Base-by-base conservation (phyloP, 1,284 basidiomycete species). In the Mycena sp. region DNA sequence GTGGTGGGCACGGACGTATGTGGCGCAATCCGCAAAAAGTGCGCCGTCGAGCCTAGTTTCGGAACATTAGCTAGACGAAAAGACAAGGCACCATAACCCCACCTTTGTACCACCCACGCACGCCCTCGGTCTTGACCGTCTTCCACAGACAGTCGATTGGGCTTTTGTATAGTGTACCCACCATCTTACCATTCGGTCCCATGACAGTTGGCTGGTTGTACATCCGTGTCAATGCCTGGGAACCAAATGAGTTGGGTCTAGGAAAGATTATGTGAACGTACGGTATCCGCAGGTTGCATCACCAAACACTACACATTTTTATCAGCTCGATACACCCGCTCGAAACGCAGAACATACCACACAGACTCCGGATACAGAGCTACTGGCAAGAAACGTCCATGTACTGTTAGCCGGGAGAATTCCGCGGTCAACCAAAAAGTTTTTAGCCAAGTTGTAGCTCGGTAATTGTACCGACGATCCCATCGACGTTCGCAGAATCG, bases 111-210 rank as follows among this genome's bases (percentile, higher is more conserved):
- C 91, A 93, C 25, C 94, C 97, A 43, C 89, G 81, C 11, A 96
- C 80, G 40, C 97, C 97, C 79, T 99, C 97, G 0, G 92, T 83
- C 74, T 92, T 92, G 68, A 94, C 86, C 0, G 96, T 99, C 81
- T 98, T 97, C 92, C 93, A 98, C 52, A 99, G 82, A 78, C 96
- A 98, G 73, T 98, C 96, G 70, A 98, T 89, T 2, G 96, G 96
- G 74, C 93, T 96, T 75, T 86, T 91, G 80, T 98, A 98, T 12
- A 98, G 80, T 3, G 88, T 81, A 6, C 96, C 95, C 61, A 89
- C 83, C 41, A 88, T 78, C 71, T 83, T 88, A 35, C 96, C 96
- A 62, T 93, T 85, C 3, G 92, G 88, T 55, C 90, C 84, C 41
- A 79, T 82, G 67, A 84, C 81, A 2, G 93, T 95, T 25, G 93